Conservation (phyloP, 2,329 filamentous ascomycete genomes). For the Furcasterigmium furcatum region DNA sequence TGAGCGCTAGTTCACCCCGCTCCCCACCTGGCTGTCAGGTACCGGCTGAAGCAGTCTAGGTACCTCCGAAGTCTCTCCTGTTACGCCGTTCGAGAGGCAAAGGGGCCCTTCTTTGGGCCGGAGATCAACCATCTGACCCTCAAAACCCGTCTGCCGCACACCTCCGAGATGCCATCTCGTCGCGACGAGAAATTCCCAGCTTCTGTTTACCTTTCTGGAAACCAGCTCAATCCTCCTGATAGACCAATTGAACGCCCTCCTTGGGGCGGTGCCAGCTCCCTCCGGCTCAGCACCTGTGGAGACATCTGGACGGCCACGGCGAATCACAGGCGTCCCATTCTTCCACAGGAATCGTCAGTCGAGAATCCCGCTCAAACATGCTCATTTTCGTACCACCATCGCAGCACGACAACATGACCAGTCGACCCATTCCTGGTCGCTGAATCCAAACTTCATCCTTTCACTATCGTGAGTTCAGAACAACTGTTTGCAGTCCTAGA, state of each 20-base stretch:
- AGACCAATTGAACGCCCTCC: not conserved
- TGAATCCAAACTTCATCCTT: not conserved
- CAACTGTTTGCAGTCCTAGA: no score
- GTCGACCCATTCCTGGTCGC: no score
- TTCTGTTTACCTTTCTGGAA: no score
- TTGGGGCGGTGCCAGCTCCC: not conserved
- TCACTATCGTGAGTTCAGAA: not conserved
- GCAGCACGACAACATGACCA: not conserved
- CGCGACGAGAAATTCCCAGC: no score
- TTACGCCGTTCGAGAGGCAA: no score
- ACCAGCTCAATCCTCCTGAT: no score
- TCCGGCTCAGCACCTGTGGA: not conserved
- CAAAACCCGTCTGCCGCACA: no score
- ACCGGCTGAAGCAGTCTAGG: not conserved
- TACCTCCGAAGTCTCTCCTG: not conserved
- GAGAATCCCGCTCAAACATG: slow-evolving; percentile 5
- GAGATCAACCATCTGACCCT: no score
- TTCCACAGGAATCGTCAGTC: not conserved
- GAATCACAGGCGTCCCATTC: not conserved
- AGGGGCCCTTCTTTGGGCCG: no score
- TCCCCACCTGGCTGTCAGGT: not conserved
- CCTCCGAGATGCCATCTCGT: no score
- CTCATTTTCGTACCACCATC: slow-evolving; percentile 1
- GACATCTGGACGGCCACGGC: not conserved
- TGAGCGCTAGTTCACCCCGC: not conserved